Evolutionary conservation across 2,329 filamentous ascomycete genomes (phyloP), one percentile per base, ranked within the genome.

Genomic region (Macroventuria anomochaeta): DNA sequence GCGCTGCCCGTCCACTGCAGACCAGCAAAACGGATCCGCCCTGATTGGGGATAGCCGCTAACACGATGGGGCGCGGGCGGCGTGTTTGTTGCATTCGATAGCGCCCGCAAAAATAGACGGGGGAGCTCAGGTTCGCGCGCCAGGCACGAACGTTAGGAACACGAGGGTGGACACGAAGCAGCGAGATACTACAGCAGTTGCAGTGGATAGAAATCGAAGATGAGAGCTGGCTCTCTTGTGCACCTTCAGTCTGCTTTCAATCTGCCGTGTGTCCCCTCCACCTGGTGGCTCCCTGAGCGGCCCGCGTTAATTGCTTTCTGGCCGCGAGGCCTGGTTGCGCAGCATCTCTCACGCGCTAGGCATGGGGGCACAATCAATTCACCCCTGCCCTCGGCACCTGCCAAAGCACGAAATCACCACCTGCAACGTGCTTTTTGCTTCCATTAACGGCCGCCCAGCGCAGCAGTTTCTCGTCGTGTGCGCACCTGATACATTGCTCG

Each of bases 51-150:
- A 12, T 44, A 41, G 51, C 6, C 41, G 47, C 23, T 12, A 29
- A 18, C 20, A 18, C 8, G 33, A 8, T 11, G 29, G 51, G 44
- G 44, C 34, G 39, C 7, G 44, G 39, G 28, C 51, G 43, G 51
- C 51, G 51, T 48, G 41, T 53, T 53, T 43, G 51, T 40, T 49
- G 44, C 51, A 49, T 49, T 54, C 51, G 34, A 54, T 54, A 54
- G 51, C 51, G 51, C 39, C 51, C 43, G 51, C 46, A 40, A 54
- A 54, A 52, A 52, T 52, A 52, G 48, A 46, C 28, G 41, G 36
- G 34, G 26, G n/a, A 18, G 31, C 21, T 15, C 20, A 18, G 11
- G 31, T 32, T 33, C 15, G 20, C 39, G 34, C 41, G 50, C 49
- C 51, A 54, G 51, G 51, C 37, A 49, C 46, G 23, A 36, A 40